Percentiles rank a stretch among this genome's conserved stretches.
These are phyloP conservation scores for Fusarium acutatum DNA, from an alignment of 2,329 filamentous ascomycete species.

Conservation along the genomic window DNA sequence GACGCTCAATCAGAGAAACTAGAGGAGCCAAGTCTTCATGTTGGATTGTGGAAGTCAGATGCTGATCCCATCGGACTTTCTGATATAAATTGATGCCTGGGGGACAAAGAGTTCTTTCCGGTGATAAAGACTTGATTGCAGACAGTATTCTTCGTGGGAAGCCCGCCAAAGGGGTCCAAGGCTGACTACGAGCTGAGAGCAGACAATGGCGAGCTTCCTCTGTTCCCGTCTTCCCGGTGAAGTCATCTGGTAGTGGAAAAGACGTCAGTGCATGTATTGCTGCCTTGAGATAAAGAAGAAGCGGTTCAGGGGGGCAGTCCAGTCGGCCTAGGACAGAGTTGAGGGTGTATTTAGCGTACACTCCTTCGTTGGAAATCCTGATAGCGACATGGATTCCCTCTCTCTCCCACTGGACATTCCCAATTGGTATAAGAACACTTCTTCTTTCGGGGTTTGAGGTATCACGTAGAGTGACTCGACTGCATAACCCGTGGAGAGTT, in stretches of 20 bases:
- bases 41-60: conserved; percentile 48
- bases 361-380: conserved; percentile 43
- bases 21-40: conserved; percentile 48
- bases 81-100: conserved; percentile 45
- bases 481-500: conserved; percentile 39
- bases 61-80: conserved; percentile 45
- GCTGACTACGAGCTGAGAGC: conserved; percentile 50
- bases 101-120: conserved; percentile 50
- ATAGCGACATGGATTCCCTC: conserved; percentile 53
- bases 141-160: background rate
- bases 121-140: conserved; percentile 38
- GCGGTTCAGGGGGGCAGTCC: conserved; percentile 64
- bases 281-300: conserved; percentile 64
- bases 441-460: conserved; percentile 49
- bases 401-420: conserved; percentile 43
- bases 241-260: conserved; percentile 61
- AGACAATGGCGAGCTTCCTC: conserved; percentile 66
- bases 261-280: conserved; percentile 69
- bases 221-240: conserved; percentile 67
- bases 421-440: conserved; percentile 64
- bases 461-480: conserved; percentile 40
- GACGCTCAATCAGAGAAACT: conserved; percentile 40
- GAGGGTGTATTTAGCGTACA: conserved; percentile 61
- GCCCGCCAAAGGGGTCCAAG: conserved; percentile 52
- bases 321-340: conserved; percentile 64